Conservation (phyloP, 1,284 basidiomycete species). For the Cutaneotrichosporon sp. region DNA sequence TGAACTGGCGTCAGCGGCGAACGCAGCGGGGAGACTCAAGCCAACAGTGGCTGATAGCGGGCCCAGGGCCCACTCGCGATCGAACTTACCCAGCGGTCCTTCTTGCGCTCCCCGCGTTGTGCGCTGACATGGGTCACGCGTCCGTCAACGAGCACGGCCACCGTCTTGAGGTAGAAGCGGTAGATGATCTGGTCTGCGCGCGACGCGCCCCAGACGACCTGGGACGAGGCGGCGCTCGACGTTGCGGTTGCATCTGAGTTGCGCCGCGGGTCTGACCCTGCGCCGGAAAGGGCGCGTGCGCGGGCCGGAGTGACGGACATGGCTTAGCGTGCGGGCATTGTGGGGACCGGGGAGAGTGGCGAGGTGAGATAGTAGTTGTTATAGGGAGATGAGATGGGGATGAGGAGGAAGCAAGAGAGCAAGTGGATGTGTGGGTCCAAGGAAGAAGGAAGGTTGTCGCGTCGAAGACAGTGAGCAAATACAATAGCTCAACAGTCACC, state of each 20-base stretch:
- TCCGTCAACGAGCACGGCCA: conserved; percentile 47
- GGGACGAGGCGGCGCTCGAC: conserved; percentile 30
- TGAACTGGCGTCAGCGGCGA: conserved; percentile 42
- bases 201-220: conserved; percentile 22
- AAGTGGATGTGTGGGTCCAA: neutral
- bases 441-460: neutral
- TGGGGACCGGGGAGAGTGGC: conserved; percentile 1
- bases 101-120: conserved; percentile 35
- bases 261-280: neutral
- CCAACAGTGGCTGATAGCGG: neutral
- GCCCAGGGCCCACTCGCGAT: neutral
- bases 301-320: conserved; percentile 10
- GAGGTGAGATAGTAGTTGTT: neutral
- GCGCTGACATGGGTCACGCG: conserved; percentile 44
- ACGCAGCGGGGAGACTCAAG: neutral
- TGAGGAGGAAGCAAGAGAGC: neutral
- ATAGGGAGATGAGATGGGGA: neutral
- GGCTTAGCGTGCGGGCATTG: conserved; percentile 12
- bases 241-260: conserved; percentile 15
- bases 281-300: conserved; percentile 6
- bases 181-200: conserved; percentile 49
- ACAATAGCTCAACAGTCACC: neutral
- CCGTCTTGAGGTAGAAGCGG: conserved; percentile 52
- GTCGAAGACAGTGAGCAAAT: neutral
- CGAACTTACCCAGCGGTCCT: conserved; percentile 51